Base-by-base conservation (phyloP, 495 filamentous ascomycete genomes). In the Hyaloscypha variabilis region DNA sequence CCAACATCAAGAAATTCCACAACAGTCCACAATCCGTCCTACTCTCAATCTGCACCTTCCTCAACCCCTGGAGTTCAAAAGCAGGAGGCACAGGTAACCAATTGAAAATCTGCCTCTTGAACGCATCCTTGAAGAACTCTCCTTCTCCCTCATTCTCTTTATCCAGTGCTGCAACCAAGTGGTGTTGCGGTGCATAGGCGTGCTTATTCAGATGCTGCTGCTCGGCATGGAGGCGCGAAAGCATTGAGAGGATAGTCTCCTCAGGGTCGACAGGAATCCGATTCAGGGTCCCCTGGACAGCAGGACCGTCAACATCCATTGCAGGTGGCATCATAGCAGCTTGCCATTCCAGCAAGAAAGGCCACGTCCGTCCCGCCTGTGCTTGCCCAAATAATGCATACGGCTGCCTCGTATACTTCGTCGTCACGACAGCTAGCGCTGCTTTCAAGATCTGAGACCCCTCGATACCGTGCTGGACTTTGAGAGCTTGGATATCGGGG, bases 61-160 rank as follows among this genome's bases (percentile, higher is more conserved):
- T 61, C 34, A 49, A 42, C 34, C n/a, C 34, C 57, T 36, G 21
- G 1, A 23, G n/a, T 24, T 26, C 23, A 8, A n/a, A 56, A 19
- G 11, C n/a, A 1, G 3, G 53, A 19, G 53, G 53, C 19, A 17
- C 3, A 49, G 60, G 60, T 8, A 63, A 29, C 60, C 60, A 63
- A 34, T 63, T 63, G 60, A 63, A 63, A 52, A 29, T 39, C 60
- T 63, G 60, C 49, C 60, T 26, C n/a, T 34, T 39, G 8, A 63
- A 28, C 19, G 39, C 28, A 28, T 63, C 60, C n/a, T 36, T 13
- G 46, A 63, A 31, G 6, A 63, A n/a, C 19, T 52, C 60, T 54
- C 60, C 60, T 23, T 52, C 60, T n/a, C 21, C 53, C 26, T 21
- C 19, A 3, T 31, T 49, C 0, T n/a, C 50, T 6, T 28, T 25